Percentiles rank a stretch among this genome's conserved stretches.
Conservation (phyloP, 2,329 filamentous ascomycete species). For the Colletotrichum sp. region DNA sequence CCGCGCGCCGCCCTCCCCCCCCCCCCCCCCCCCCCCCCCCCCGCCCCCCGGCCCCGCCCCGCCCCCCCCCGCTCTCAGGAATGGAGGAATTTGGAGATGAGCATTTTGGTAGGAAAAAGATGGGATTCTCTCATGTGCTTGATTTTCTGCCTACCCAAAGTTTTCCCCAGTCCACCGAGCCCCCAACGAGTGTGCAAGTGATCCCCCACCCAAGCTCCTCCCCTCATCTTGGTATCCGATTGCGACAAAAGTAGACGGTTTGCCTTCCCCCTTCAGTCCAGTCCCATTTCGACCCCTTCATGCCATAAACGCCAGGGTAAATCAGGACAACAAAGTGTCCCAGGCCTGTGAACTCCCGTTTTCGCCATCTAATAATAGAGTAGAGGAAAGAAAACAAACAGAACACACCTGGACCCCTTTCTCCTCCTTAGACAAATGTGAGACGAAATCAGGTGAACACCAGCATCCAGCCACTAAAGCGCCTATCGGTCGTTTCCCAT, state of each 20-base stretch:
- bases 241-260: not conserved
- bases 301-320: not conserved
- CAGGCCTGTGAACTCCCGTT: not conserved
- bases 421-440: not conserved
- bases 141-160: not conserved
- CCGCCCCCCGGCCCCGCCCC: too few species aligned
- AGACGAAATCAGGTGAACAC: conserved; percentile 7
- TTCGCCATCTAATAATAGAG: conserved; percentile 16
- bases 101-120: not conserved
- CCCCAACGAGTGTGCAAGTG: not conserved
- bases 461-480: not conserved
- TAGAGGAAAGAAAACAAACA: not conserved
- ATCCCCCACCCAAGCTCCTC: not conserved
- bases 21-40: too few species aligned
- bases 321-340: not conserved
- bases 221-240: not conserved
- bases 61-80: too few species aligned
- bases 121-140: not conserved
- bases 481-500: conserved; percentile 11
- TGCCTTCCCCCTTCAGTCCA: not conserved
- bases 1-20: too few species aligned
- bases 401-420: not conserved
- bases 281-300: not conserved
- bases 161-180: not conserved
- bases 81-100: not conserved